Conservation (phyloP, 192 early-diverging fungal species). For the Gryganskiella cystojenkinii region DNA sequence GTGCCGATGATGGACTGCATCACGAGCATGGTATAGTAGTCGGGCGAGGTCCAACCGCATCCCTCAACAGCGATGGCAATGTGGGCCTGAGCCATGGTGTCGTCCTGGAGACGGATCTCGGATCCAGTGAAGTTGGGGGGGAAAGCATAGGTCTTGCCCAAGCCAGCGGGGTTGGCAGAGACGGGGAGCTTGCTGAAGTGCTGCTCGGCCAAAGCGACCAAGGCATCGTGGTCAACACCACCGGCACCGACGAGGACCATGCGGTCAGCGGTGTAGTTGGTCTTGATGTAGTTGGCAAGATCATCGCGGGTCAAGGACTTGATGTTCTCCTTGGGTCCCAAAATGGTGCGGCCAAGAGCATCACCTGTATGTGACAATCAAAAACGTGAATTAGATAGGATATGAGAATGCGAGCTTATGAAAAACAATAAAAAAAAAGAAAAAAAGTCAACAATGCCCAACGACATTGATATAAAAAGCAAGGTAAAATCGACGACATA, state of each 20-base stretch:
- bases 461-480: no score
- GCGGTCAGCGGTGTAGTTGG: conserved; percentile 96
- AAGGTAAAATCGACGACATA: conserved; percentile 12
- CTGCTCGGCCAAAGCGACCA: conserved; percentile 92
- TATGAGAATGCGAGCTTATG: background rate
- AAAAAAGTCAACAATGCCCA: conserved; percentile 10
- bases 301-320: conserved; percentile 88
- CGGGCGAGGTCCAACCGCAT: conserved; percentile 92
- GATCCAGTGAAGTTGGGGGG: conserved; percentile 90
- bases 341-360: conserved; percentile 91
- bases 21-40: conserved; percentile 96
- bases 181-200: conserved; percentile 88
- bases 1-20: conserved; percentile 95
- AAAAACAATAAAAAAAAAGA: background rate
- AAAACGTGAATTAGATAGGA: background rate
- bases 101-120: conserved; percentile 89
- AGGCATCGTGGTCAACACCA: conserved; percentile 91
- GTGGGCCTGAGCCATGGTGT: conserved; percentile 91
- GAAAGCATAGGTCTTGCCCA: conserved; percentile 56
- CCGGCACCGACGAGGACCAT: conserved; percentile 97
- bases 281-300: conserved; percentile 87
- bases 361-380: conserved; percentile 51
- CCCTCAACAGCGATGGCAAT: conserved; percentile 98
- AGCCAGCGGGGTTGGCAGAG: conserved; percentile 55
- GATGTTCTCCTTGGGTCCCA: conserved; percentile 96